Base-by-base conservation (phyloP, 208 protist species). In the Wallacemonas sp. region DNA sequence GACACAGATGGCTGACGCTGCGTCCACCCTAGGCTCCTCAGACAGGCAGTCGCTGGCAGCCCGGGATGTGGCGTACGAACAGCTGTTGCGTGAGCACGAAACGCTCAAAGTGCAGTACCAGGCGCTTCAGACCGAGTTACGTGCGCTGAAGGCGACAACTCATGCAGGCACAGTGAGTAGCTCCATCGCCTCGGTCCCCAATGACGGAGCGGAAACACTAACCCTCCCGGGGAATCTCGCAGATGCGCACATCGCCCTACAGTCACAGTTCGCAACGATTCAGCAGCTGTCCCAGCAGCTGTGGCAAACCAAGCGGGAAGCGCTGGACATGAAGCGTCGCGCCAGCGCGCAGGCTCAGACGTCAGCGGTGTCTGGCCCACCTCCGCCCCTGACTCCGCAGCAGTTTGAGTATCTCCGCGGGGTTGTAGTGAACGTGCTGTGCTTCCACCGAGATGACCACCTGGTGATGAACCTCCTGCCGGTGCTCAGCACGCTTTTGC, bases 341-440 rank as follows among this genome's bases (percentile, higher is more conserved):
- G 17, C 58, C 9, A 54, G 33, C 48, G 37, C 22, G 21, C 63
- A 68, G 55, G 60, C 60, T n/a, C 4, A 26, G 17, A 37, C 29
- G 30, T 1, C 21, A 9, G 29, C 55, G 13, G 6, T n/a, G n/a
- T n/a, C 19, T 2, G 34, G 19, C 24, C 1, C 42, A 1, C 29
- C 44, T 1, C 70, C 76, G 2, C 70, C 68, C 2, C 58, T 94
- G 12, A 71, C 83, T 8, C 64, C 54, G 24, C 79, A 94, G 34
- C 87, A 93, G 50, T 46, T 82, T 10, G 59, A 64, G 22, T 97
- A 97, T 64, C 37, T 94, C 6, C 66, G 63, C 21, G 85, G 81
- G 33, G 73, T 94, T 29, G 63, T 97, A 32, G 71, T 93, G 27
- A 82, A 84, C 42, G 57, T 93, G 0, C 73, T 97, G 13, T 87